Evolutionary conservation across 352 stramenopile species (phyloP).

Genomic region (Pythium plurisporium): DNA sequence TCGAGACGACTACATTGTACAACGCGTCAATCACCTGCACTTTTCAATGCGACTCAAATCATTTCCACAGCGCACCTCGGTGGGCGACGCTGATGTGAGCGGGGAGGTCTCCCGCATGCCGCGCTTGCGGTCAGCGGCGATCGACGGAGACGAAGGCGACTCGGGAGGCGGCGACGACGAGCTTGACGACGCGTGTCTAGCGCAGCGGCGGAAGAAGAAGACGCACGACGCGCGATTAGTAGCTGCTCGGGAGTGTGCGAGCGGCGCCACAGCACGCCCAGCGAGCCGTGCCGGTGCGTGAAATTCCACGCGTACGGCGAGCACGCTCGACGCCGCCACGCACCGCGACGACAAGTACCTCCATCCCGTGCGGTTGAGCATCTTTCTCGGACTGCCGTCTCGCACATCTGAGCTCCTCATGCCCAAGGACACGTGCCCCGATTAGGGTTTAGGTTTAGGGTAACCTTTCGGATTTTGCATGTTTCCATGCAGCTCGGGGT

Average conservation of each 20-base stretch:
- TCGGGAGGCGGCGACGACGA: not conserved
- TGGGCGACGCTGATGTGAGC: slow-evolving; percentile 8
- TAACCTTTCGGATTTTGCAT: too few relatives aligned
- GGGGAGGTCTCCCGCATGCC: slow-evolving; percentile 24
- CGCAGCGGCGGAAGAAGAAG: too few relatives aligned
- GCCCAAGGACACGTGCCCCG: too few relatives aligned
- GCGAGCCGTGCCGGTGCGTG: not conserved
- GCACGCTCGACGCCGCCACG: not conserved
- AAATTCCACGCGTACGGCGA: not conserved
- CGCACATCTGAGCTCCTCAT: too few relatives aligned
- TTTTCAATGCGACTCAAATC: not conserved
- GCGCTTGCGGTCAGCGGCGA: slow-evolving; percentile 18
- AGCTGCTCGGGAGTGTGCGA: not conserved
- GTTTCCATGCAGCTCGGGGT: too few relatives aligned
- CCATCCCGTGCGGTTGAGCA: slow-evolving; percentile 50
- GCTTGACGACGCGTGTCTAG: too few relatives aligned
- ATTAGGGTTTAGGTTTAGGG: too few relatives aligned
- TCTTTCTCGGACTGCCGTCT: slow-evolving; percentile 13
- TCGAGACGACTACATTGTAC: slow-evolving; percentile 4
- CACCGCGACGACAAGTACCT: slow-evolving; percentile 38
- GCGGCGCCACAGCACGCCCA: not conserved
- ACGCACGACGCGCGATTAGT: slow-evolving; percentile 27
- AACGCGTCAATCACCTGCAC: too few relatives aligned
- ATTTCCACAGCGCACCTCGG: slow-evolving; percentile 6
- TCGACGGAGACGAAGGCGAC: not conserved